Percentiles rank a stretch among this genome's conserved stretches.
These are phyloP conservation scores for Lithospermum erythrorhizon DNA, from an alignment of 257 asterid genomes.

Conservation along the genomic window DNA sequence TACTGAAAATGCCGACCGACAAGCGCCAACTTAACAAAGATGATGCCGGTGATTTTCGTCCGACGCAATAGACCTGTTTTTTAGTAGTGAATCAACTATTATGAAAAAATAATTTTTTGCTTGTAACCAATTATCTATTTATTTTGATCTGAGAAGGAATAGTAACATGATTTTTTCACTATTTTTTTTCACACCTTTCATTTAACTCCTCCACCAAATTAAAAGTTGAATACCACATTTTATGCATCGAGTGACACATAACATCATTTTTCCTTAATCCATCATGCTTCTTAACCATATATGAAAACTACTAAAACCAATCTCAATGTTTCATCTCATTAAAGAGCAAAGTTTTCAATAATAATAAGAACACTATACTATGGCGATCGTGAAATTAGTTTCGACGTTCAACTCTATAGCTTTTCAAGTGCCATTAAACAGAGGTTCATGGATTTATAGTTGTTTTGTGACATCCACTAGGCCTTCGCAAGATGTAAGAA, in stretches of 20 bases:
- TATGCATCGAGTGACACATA: not conserved
- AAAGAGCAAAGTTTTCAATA: not conserved
- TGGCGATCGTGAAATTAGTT: conserved; percentile 24
- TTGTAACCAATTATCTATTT: too few species aligned
- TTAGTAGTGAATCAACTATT: too few species aligned
- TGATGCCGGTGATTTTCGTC: too few species aligned
- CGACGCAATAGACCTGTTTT: too few species aligned
- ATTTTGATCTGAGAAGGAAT: too few species aligned
- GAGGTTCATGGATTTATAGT: conserved; percentile 25
- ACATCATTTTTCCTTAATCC: not conserved
- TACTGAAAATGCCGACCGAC: too few species aligned
- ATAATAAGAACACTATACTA: not conserved
- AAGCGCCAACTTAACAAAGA: too few species aligned
- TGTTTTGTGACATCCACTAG: conserved; percentile 40
- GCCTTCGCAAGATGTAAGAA: conserved; percentile 40
- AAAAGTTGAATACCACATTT: too few species aligned
- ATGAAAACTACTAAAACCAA: not conserved
- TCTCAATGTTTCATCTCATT: not conserved
- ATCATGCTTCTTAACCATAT: not conserved
- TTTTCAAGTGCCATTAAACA: conserved; percentile 15
- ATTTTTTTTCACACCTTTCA: too few species aligned
- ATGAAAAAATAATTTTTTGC: too few species aligned
- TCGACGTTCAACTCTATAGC: conserved; percentile 18
- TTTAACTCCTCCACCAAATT: too few species aligned
- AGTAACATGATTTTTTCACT: too few species aligned